Base-by-base conservation (phyloP, 495 filamentous ascomycete species). In the Evansstolkia leycettana region DNA sequence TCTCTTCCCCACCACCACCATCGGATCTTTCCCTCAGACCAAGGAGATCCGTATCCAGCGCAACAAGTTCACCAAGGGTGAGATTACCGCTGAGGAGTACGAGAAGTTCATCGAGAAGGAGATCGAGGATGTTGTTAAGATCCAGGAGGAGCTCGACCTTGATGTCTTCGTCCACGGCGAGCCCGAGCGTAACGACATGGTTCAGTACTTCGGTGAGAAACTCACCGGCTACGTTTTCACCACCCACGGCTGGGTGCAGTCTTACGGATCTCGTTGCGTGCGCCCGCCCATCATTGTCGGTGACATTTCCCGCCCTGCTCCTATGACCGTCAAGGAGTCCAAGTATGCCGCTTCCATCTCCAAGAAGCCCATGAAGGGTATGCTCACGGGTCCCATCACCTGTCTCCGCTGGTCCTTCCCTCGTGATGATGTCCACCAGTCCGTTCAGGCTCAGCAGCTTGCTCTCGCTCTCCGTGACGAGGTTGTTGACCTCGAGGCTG, bases 241-340 rank as follows among this genome's bases (percentile, higher is more conserved):
- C 56, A 96, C 87, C 57, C 83, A 94, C 66, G 90, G 81, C 48
- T 98, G 90, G 90, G 90, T 98, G 29, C 90, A 98, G 74, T 80
- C 72, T 51, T 98, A 98, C 65, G 90, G 90, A 45, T 95, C 89
- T 38, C 92, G 90, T 50, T 96, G 92, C 62, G 90, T 98, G 42
- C 82, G 90, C 51, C 90, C 90, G 40, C 90, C 90, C 28, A 98
- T 98, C 65, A 82, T 98, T 50, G 90, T 96, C 49, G 90, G 90
- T 65, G 90, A 98, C 55, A 83, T 98, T 64, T 94, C 87, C 38
- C 88, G 90, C 50, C 90, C 90, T 18, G 75, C 73, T 39, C 83
- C 90, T 34, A 98, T 98, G 92, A 94, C 92, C 43, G 90, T 98
- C 64, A 98, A 96, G 79, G 90, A 98, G 75, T 94, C 86, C 58